These are phyloP conservation scores for Cercophora scortea DNA, from an alignment of 495 filamentous ascomycete genomes.

Conservation along the genomic window DNA sequence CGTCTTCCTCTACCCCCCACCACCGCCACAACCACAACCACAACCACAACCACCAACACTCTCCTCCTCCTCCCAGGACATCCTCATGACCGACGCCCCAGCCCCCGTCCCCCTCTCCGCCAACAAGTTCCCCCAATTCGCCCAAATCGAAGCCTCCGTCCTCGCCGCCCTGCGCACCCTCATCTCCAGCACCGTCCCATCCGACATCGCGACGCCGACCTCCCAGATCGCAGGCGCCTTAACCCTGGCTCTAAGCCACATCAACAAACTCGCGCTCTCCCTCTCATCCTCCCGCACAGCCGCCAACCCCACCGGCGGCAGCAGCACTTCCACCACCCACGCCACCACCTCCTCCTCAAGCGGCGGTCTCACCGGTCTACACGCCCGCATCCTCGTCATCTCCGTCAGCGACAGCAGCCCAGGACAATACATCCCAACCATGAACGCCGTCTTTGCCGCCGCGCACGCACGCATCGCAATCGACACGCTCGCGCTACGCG, in stretches of 20 bases:
- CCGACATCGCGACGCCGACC: conserved; percentile 54
- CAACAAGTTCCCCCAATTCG: conserved; percentile 93
- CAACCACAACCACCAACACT: neutral
- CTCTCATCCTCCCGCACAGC: conserved; percentile 20
- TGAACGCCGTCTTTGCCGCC: conserved; percentile 96
- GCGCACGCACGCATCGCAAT: conserved; percentile 79
- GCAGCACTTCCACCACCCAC: conserved; percentile 20
- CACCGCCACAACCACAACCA: conserved; percentile 16
- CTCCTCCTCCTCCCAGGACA: conserved; percentile 21
- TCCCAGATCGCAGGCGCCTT: conserved; percentile 86
- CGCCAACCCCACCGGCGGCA: conserved; percentile 12
- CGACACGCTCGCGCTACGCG: conserved; percentile 79
- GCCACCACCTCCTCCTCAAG: conserved; percentile 19
- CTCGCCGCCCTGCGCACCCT: conserved; percentile 61
- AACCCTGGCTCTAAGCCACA: conserved; percentile 81
- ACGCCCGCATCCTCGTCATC: conserved; percentile 78
- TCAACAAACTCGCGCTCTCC: conserved; percentile 52
- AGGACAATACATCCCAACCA: conserved; percentile 91
- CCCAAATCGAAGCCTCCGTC: conserved; percentile 71
- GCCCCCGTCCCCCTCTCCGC: conserved; percentile 40
- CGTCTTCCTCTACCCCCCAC: conserved; percentile 74
- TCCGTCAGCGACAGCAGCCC: conserved; percentile 77
- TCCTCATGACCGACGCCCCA: conserved; percentile 37
- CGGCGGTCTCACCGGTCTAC: conserved; percentile 41
- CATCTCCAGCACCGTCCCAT: conserved; percentile 53